Evolutionary conservation across 2,329 filamentous ascomycete genomes (phyloP).

Genomic region (Penicillium thymicola): DNA sequence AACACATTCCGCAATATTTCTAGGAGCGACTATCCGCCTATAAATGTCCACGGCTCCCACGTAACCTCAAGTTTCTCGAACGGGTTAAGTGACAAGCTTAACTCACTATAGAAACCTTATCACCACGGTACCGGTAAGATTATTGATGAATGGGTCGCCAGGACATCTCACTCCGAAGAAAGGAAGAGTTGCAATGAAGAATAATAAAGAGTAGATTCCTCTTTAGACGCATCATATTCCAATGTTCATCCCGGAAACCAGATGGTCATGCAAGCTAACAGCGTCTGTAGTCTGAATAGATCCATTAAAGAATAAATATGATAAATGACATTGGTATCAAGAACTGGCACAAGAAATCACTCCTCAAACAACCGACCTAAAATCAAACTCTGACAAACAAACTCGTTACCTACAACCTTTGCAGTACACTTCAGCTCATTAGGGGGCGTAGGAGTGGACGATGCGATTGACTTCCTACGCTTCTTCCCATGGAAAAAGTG

Average conservation of each 20-base stretch:
- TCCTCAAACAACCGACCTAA: slow-evolving; percentile 72
- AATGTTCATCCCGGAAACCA: no score
- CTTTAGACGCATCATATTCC: no score
- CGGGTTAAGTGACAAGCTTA: no score
- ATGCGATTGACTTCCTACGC: slow-evolving; percentile 39
- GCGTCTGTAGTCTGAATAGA: background rate
- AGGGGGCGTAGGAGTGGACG: slow-evolving; percentile 18
- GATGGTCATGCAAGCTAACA: background rate
- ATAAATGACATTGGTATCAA: slow-evolving; percentile 21
- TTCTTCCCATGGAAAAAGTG: slow-evolving; percentile 40
- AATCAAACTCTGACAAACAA: slow-evolving; percentile 90
- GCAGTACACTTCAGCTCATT: slow-evolving; percentile 48
- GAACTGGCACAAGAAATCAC: slow-evolving; percentile 15
- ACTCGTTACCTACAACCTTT: slow-evolving; percentile 74
- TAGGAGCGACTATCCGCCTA: no score
- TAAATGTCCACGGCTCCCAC: no score
- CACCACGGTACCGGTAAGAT: no score
- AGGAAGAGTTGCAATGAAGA: no score
- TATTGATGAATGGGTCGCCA: no score
- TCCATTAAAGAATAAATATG: background rate
- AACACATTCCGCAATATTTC: no score
- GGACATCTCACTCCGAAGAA: no score
- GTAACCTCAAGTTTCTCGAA: no score
- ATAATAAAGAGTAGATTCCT: background rate
- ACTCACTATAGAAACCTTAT: no score